Base-by-base conservation (phyloP, 371 early-diverging fungal genomes). In the Capillidium rhysosporum region DNA sequence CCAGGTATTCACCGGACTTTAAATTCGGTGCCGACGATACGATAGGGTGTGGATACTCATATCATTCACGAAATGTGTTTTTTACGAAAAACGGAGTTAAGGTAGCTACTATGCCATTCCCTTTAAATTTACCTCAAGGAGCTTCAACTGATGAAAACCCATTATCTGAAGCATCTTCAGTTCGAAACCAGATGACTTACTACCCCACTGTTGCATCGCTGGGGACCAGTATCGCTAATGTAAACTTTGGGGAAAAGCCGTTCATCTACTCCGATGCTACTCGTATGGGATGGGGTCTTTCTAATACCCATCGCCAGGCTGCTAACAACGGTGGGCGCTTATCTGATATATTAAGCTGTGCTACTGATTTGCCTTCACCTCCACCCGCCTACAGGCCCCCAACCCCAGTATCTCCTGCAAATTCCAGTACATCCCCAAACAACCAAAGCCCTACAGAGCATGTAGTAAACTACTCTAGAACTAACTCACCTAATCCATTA, bases 161-260 rank as follows among this genome's bases (percentile, higher is more conserved):
- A 12, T 34, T 34, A 12, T 7, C 34, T 34, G 34, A 34, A 7
- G 12, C 12, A 12, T 34, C 34, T 34, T 7, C 34, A 4, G 4
- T 7, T 34, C 34, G 34, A 34, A 34, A 12, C 12, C n/a, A 29
- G 23, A n/a, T 47, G n/a, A 29, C 23, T 3, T 29, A 26, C 29
- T 47, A 47, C 26, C 48, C 48, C 2, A 47, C 48, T 4, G 48
- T 47, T 14, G 48, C 48, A 21, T 47, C 48, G 12, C 23, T 47
- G 23, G 48, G 48, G 24, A 47, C 48, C n/a, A 47, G 48, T 29
- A 47, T 29, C 24, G 48, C 25, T 26, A 23, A 26, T 4, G 48
- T 47, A 12, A 47, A 47, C 30, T 47, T 47, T 26, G 48, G 48
- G 8, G 26, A 47, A 16, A 47, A 29, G 48, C 23, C 26, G 10